Conservation (phyloP, 2,329 filamentous ascomycete genomes). For the Mariannaea sp. region DNA sequence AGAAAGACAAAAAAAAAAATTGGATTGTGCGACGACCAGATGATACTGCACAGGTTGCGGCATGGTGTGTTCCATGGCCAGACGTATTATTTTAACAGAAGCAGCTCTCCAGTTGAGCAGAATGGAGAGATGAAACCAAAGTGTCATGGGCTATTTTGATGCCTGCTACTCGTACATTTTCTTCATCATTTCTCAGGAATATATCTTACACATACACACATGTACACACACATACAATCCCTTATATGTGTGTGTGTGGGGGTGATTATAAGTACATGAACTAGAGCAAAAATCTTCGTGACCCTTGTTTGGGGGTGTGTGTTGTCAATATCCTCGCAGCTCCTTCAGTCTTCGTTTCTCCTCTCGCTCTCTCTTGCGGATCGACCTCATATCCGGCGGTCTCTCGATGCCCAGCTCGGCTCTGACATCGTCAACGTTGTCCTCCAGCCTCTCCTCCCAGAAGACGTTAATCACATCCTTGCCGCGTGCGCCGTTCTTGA, state of each 20-base stretch:
- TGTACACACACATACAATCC: background rate
- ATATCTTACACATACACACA: constrained; percentile 21
- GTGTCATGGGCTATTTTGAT: background rate
- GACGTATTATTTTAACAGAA: too few relatives aligned
- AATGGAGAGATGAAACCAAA: constrained; percentile 9
- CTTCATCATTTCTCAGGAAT: background rate
- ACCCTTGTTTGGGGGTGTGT: too few relatives aligned
- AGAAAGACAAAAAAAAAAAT: too few relatives aligned
- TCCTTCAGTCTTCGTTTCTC: constrained; percentile 69
- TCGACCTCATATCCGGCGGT: constrained; percentile 82
- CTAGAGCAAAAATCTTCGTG: background rate
- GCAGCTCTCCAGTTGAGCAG: background rate
- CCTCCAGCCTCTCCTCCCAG: constrained; percentile 93
- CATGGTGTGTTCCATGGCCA: too few relatives aligned
- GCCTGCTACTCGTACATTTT: background rate
- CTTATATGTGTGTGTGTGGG: too few relatives aligned
- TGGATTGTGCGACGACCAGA: constrained; percentile 4
- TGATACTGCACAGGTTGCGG: too few relatives aligned
- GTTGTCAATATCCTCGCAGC: constrained; percentile 33
- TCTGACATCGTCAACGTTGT: constrained; percentile 78
- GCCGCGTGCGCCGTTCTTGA: constrained; percentile 76
- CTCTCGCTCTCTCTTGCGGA: constrained; percentile 71
- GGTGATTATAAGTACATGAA: background rate
- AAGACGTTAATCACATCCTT: constrained; percentile 93
- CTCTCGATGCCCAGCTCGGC: constrained; percentile 79